Conservation (phyloP, 2,329 filamentous ascomycete species). For the Alternaria burnsii region DNA sequence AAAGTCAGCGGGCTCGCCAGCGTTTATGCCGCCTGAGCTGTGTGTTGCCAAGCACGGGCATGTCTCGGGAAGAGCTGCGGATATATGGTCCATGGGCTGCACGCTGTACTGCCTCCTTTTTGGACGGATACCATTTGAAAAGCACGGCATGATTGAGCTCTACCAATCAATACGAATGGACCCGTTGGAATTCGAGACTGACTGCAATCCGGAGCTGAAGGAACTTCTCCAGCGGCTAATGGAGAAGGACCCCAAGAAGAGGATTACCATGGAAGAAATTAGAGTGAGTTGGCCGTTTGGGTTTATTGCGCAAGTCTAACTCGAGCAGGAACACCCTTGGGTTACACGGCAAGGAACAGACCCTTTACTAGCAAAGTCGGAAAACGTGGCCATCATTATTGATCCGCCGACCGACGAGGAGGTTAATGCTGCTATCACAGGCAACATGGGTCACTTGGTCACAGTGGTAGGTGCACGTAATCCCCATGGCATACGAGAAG, state of each 20-base stretch:
- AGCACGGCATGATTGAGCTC: conserved; percentile 79
- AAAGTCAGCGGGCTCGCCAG: conserved; percentile 93
- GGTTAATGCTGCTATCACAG: conserved; percentile 88
- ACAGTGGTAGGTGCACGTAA: conserved; percentile 69
- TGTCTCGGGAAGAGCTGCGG: conserved; percentile 86
- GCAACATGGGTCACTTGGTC: conserved; percentile 85
- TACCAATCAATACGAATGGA: conserved; percentile 88
- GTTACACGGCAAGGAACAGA: conserved; percentile 84
- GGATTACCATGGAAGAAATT: conserved; percentile 83
- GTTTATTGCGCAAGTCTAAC: conserved; percentile 18
- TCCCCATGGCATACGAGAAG: conserved; percentile 1
- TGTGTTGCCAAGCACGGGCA: conserved; percentile 87
- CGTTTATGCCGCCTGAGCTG: conserved; percentile 91
- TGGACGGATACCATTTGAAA: conserved; percentile 86
- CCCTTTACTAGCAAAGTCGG: conserved; percentile 78
- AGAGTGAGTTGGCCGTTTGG: conserved; percentile 66
- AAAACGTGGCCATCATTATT: conserved; percentile 84
- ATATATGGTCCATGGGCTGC: conserved; percentile 99
- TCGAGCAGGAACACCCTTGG: conserved; percentile 84
- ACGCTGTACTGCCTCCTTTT: conserved; percentile 93
- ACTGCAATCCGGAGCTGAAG: conserved; percentile 72
- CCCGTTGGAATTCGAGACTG: conserved; percentile 66
- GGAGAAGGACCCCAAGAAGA: conserved; percentile 83
- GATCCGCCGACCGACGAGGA: conserved; percentile 89
- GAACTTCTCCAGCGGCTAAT: conserved; percentile 78